phyloP scores from a whole-genome alignment of 768 basidiomycete genomes.

The Rhodocollybia butyracea region DNA sequence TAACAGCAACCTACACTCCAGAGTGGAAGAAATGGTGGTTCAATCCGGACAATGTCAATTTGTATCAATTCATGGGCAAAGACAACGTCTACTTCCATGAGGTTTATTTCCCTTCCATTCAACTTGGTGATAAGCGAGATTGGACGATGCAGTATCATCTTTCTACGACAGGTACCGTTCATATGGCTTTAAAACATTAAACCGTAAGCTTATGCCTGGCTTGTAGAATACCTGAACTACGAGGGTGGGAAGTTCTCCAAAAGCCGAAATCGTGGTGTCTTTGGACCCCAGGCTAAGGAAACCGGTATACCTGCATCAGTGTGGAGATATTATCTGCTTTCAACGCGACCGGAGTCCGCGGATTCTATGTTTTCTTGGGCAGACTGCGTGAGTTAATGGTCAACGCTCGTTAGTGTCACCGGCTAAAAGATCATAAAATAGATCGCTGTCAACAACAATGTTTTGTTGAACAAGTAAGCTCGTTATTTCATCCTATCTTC shows the following conservation, averaged over 20 bases:
- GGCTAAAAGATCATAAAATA: too few relatives aligned
- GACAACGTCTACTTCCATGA: conserved; percentile 99
- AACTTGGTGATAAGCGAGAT: conserved; percentile 82
- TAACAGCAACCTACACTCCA: conserved; percentile 91
- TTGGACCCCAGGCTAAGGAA: conserved; percentile 90
- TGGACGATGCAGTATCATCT: conserved; percentile 96
- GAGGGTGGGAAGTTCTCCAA: conserved; percentile 99
- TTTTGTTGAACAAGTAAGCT: conserved; percentile 87
- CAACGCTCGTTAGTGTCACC: too few relatives aligned
- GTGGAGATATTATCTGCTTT: conserved; percentile 95
- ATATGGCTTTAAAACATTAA: background rate
- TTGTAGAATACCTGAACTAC: conserved; percentile 91
- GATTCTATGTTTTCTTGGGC: conserved; percentile 98
- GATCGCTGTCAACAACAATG: conserved; percentile 91
- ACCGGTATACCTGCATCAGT: conserved; percentile 93
- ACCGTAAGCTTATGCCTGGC: background rate
- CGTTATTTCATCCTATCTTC: background rate
- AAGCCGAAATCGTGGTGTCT: conserved; percentile 93
- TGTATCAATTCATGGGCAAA: conserved; percentile 99
- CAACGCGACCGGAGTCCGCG: conserved; percentile 87
- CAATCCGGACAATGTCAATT: conserved; percentile 80
- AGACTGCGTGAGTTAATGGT: conserved; percentile 78
- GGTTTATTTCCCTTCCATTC: conserved; percentile 88
- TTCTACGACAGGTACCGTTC: conserved; percentile 80
- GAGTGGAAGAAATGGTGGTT: conserved; percentile 99